phyloP scores from a whole-genome alignment of 192 early-diverging fungal genomes.

The Coemansia sp. region DNA sequence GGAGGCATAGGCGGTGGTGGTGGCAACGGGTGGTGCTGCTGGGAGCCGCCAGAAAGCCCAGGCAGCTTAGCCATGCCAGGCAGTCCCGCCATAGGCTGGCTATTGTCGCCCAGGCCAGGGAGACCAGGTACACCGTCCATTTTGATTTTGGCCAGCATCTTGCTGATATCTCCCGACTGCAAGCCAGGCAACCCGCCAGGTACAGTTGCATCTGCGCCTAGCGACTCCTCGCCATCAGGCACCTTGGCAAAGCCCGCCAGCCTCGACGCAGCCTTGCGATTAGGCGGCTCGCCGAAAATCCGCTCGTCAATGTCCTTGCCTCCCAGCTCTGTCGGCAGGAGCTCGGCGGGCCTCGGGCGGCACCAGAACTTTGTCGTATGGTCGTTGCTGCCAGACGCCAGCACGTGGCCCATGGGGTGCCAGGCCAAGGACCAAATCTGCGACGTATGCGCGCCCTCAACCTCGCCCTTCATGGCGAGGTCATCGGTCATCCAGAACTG shows the following conservation, averaged over 20 bases:
- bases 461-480: conserved; percentile 36
- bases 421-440: conserved; percentile 95
- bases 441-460: conserved; percentile 84
- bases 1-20: not conserved
- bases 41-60: not conserved
- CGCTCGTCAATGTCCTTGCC: conserved; percentile 28
- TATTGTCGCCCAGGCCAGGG: conserved; percentile 18
- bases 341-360: conserved; percentile 80
- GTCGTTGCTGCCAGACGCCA: conserved; percentile 94
- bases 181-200: conserved; percentile 19
- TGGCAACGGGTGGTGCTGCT: conserved; percentile 1
- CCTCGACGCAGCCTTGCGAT: not conserved
- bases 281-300: conserved; percentile 27
- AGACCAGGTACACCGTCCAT: conserved; percentile 17
- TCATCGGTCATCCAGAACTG: conserved; percentile 80
- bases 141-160: conserved; percentile 46
- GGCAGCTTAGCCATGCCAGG: conserved; percentile 11
- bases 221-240: not conserved
- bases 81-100: conserved; percentile 3
- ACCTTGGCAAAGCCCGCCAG: not conserved
- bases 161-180: conserved; percentile 30
- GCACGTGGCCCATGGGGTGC: conserved; percentile 95
- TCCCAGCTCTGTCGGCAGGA: conserved; percentile 42
- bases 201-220: not conserved
- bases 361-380: conserved; percentile 96